Conservation (phyloP, 176 grass and related monocot genomes). For the Phoenix dactylifera region DNA sequence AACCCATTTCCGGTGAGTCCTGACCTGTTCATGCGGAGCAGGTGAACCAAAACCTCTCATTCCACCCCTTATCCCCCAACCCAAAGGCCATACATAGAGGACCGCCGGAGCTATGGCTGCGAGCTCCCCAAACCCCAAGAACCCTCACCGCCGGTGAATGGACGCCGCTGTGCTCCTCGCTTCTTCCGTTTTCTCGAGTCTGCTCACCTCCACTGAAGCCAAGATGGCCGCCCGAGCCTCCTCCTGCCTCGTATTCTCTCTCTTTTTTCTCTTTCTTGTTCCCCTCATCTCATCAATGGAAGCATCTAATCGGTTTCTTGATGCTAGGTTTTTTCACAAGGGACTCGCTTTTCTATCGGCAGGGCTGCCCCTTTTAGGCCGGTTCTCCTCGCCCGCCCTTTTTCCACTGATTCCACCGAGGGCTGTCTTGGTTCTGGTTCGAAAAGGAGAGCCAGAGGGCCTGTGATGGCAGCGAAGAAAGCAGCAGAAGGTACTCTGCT, state of each 20-base stretch:
- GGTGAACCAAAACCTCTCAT: too few relatives aligned
- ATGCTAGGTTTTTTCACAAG: not conserved
- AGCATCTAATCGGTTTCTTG: not conserved
- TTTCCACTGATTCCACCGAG: constrained; percentile 21
- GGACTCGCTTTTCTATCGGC: not conserved
- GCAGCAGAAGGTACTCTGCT: constrained; percentile 43
- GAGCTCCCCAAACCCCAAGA: too few relatives aligned
- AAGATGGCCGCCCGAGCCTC: constrained; percentile 21
- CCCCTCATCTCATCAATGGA: not conserved
- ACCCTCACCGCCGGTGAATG: too few relatives aligned
- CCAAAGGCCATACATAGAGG: too few relatives aligned
- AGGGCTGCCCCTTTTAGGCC: constrained; percentile 15
- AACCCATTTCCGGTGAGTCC: too few relatives aligned
- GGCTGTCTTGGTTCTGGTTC: constrained; percentile 26
- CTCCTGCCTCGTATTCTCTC: constrained; percentile 44
- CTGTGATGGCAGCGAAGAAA: constrained; percentile 91
- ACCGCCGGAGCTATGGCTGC: too few relatives aligned
- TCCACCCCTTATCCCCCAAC: too few relatives aligned
- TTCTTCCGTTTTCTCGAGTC: constrained; percentile 10
- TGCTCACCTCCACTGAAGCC: constrained; percentile 18
- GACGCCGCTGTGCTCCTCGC: constrained; percentile 5
- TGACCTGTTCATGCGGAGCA: too few relatives aligned
- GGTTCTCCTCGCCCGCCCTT: constrained; percentile 35
- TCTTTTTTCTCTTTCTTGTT: not conserved
- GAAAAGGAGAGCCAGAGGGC: constrained; percentile 67